These are phyloP conservation scores for Artemisia annua DNA, from an alignment of 129 eudicot species.

Conservation along the genomic window DNA sequence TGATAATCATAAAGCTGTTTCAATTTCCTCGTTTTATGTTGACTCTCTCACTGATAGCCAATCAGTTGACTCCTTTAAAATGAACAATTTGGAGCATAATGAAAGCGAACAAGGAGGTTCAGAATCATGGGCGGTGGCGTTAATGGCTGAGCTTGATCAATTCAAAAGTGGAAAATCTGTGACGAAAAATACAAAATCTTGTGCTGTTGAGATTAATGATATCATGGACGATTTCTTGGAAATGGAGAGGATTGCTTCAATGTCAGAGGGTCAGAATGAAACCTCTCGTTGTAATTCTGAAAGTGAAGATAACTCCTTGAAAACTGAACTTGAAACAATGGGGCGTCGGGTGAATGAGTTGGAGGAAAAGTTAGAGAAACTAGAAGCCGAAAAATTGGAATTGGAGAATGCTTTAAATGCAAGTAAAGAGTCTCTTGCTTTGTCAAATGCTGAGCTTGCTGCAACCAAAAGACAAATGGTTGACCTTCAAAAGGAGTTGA, in stretches of 20 bases:
- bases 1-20: constrained; percentile 44
- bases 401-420: constrained; percentile 47
- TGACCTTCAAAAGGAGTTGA: constrained; percentile 60
- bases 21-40: constrained; percentile 43
- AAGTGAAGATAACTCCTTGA: constrained; percentile 42
- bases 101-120: constrained; percentile 32
- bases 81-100: constrained; percentile 35
- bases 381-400: constrained; percentile 64
- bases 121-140: constrained; percentile 76
- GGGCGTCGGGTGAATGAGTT: constrained; percentile 40
- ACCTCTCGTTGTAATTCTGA: constrained; percentile 34
- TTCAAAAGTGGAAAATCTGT: constrained; percentile 52
- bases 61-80: constrained; percentile 42
- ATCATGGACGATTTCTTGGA: constrained; percentile 91
- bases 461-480: constrained; percentile 41
- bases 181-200: constrained; percentile 28
- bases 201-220: constrained; percentile 54
- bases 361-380: constrained; percentile 48
- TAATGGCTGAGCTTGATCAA: constrained; percentile 74
- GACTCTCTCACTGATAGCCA: constrained; percentile 78
- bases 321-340: constrained; percentile 55
- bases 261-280: constrained; percentile 47
- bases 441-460: constrained; percentile 41
- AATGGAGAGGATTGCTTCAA: constrained; percentile 79
- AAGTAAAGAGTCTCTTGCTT: constrained; percentile 41